Evolutionary conservation across 2,329 filamentous ascomycete species (phyloP).

Genomic region (Dactylellina leptospora): DNA sequence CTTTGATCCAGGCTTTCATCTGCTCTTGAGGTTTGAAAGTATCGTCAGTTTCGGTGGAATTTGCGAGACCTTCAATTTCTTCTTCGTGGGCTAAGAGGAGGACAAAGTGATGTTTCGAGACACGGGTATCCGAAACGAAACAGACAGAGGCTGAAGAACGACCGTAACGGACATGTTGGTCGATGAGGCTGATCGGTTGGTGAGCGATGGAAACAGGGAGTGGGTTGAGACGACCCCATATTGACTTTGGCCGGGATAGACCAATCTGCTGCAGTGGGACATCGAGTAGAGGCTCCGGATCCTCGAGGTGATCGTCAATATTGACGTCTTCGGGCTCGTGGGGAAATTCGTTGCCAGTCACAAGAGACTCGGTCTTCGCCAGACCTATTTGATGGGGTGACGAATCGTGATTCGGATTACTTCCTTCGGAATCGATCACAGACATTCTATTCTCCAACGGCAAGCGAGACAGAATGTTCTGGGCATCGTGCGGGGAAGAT

Average conservation of each 20-base stretch:
- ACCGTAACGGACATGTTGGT: slow-evolving; percentile 55
- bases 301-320: background rate
- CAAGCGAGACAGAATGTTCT: slow-evolving; percentile 24
- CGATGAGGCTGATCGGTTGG: slow-evolving; percentile 53
- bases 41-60: slow-evolving; percentile 38
- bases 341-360: slow-evolving; percentile 28
- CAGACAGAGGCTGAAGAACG: slow-evolving; percentile 54
- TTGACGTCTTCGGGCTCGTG: background rate
- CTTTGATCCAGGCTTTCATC: slow-evolving; percentile 56
- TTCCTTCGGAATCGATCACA: slow-evolving; percentile 45
- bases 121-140: slow-evolving; percentile 52
- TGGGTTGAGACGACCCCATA: slow-evolving; percentile 56
- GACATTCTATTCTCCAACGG: slow-evolving; percentile 46
- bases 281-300: slow-evolving; percentile 2
- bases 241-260: slow-evolving; percentile 47
- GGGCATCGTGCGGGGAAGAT: slow-evolving; percentile 41
- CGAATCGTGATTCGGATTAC: slow-evolving; percentile 33
- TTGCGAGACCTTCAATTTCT: slow-evolving; percentile 21
- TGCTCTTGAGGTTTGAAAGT: slow-evolving; percentile 50
- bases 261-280: slow-evolving; percentile 10
- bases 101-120: slow-evolving; percentile 56
- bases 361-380: slow-evolving; percentile 40
- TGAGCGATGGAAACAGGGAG: slow-evolving; percentile 51
- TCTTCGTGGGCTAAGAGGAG: slow-evolving; percentile 53
- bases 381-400: slow-evolving; percentile 18